These are phyloP conservation scores for Xylariomycetidae sp. DNA, from an alignment of 2,329 filamentous ascomycete species.

Conservation along the genomic window DNA sequence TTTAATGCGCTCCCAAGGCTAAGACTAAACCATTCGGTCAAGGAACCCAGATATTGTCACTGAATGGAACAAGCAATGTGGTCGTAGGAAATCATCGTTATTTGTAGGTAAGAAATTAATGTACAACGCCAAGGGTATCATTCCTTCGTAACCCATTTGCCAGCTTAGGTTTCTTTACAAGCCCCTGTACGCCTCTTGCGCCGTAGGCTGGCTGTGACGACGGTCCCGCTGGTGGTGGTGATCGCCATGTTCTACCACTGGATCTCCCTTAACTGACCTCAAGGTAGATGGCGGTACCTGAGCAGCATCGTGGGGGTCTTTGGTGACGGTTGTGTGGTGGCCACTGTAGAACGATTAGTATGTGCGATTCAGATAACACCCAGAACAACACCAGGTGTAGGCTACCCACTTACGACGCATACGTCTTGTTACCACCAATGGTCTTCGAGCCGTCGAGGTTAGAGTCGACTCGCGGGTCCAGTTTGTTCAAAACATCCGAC, in stretches of 20 bases:
- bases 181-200: constrained; percentile 43
- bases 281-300: constrained; percentile 53
- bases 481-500: constrained; percentile 47
- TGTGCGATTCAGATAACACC: constrained; percentile 1
- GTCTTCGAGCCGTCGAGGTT: constrained; percentile 50
- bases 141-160: constrained; percentile 3
- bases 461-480: constrained; percentile 49
- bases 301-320: constrained; percentile 49
- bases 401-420: constrained; percentile 34
- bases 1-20: too few species aligned
- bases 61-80: too few species aligned
- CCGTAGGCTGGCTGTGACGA: constrained; percentile 39
- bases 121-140: neutral
- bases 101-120: constrained; percentile 2
- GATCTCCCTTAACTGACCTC: constrained; percentile 39
- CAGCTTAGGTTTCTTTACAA: constrained; percentile 25
- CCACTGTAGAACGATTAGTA: neutral
- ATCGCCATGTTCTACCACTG: constrained; percentile 39
- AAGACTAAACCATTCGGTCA: too few species aligned
- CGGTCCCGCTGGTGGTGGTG: constrained; percentile 35
- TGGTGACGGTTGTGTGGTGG: constrained; percentile 11
- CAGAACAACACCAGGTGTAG: neutral
- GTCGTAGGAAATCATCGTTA: too few species aligned
- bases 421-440: constrained; percentile 46
- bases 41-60: too few species aligned